Conservation (phyloP, 2,329 filamentous ascomycete species). For the Diaporthe sp. region DNA sequence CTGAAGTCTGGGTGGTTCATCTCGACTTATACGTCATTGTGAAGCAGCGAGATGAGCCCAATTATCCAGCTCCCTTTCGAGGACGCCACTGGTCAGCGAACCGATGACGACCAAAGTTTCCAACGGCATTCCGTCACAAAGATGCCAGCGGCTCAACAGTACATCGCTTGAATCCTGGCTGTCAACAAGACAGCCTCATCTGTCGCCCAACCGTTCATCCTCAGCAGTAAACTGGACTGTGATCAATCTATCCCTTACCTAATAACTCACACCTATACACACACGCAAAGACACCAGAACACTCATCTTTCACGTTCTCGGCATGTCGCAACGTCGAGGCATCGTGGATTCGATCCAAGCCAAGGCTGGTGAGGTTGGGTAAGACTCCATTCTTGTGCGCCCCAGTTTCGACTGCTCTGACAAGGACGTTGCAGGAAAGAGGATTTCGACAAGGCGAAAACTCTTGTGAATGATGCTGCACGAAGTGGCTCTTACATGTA, state of each 20-base stretch:
- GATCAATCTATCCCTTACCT: background rate
- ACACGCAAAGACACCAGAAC: background rate
- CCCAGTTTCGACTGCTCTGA: slow-evolving; percentile 25
- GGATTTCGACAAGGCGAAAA: slow-evolving; percentile 77
- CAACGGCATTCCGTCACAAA: slow-evolving; percentile 7
- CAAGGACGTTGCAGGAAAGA: slow-evolving; percentile 64
- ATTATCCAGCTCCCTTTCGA: background rate
- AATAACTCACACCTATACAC: background rate
- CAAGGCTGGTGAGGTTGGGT: slow-evolving; percentile 66
- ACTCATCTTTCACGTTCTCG: background rate
- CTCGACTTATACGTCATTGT: slow-evolving; percentile 23
- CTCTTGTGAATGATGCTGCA: slow-evolving; percentile 75
- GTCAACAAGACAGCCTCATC: background rate
- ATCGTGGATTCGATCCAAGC: slow-evolving; percentile 55
- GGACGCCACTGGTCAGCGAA: background rate
- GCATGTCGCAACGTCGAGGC: slow-evolving; percentile 38
- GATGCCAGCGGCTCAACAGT: background rate
- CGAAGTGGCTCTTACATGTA: slow-evolving; percentile 87
- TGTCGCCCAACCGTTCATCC: background rate
- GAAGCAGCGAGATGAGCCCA: slow-evolving; percentile 4
- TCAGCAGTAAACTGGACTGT: background rate
- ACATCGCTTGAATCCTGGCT: background rate
- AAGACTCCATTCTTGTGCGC: slow-evolving; percentile 39
- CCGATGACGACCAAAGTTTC: slow-evolving; percentile 9
- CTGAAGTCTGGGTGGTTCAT: too few species aligned